Conservation (phyloP, 371 early-diverging fungal species). For the Apophysomyces sp. region DNA sequence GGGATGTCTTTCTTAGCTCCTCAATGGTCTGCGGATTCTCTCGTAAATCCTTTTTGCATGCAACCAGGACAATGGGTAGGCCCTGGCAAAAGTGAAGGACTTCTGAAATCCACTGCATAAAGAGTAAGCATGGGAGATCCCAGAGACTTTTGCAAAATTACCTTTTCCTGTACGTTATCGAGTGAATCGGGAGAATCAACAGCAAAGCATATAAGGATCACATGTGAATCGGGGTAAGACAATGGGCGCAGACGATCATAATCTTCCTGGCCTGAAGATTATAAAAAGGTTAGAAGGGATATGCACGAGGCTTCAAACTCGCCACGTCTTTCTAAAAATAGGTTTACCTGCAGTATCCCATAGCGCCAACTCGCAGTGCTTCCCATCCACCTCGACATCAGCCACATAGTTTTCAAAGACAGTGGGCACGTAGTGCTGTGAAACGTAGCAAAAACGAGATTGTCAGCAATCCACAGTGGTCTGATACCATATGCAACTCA, state of each 20-base stretch:
- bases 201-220: conserved; percentile 84
- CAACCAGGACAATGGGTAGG: conserved; percentile 86
- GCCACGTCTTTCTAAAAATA: conserved; percentile 50
- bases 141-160: conserved; percentile 9
- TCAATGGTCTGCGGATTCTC: conserved; percentile 75
- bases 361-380: conserved; percentile 57
- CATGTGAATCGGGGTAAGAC: conserved; percentile 90
- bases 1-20: conserved; percentile 72
- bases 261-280: conserved; percentile 75
- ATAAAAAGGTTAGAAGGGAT: conserved; percentile 9
- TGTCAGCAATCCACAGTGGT: not conserved
- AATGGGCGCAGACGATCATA: conserved; percentile 91
- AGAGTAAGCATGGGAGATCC: not conserved
- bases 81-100: conserved; percentile 87
- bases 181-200: conserved; percentile 88
- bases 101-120: conserved; percentile 86
- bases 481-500: not conserved
- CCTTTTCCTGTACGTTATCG: conserved; percentile 80
- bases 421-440: conserved; percentile 83
- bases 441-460: not conserved
- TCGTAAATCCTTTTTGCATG: conserved; percentile 90
- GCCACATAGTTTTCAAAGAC: conserved; percentile 96
- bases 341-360: conserved; percentile 96
- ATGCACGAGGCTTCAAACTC: not conserved
- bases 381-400: conserved; percentile 70